phyloP scores from a whole-genome alignment of 2,329 filamentous ascomycete species.

The Lasiodiplodia sp. region DNA sequence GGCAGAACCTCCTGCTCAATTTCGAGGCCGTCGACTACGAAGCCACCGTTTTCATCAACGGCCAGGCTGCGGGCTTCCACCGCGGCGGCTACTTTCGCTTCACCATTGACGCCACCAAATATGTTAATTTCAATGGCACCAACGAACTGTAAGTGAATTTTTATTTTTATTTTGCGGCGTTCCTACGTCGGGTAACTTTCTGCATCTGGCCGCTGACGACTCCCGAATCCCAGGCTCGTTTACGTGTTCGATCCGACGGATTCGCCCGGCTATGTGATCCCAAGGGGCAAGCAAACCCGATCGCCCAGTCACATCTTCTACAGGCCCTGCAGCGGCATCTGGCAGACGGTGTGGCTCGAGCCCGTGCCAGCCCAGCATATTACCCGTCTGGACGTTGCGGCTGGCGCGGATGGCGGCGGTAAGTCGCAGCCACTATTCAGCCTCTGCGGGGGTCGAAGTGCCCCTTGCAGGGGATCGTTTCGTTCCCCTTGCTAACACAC shows the following conservation, averaged over 20 bases:
- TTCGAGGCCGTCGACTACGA: constrained; percentile 68
- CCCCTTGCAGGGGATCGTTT: neutral
- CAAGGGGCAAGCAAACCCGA: constrained; percentile 70
- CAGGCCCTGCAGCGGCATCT: constrained; percentile 75
- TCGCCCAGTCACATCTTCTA: constrained; percentile 72
- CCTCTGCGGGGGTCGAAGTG: no score
- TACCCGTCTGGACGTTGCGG: constrained; percentile 65
- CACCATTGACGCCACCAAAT: constrained; percentile 64
- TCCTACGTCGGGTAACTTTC: neutral
- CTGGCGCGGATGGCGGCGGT: constrained; percentile 49
- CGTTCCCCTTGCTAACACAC: constrained; percentile 21
- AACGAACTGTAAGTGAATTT: constrained; percentile 61
- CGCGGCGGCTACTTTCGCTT: constrained; percentile 70
- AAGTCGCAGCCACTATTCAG: neutral
- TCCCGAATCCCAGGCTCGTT: constrained; percentile 57
- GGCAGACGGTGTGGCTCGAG: constrained; percentile 77
- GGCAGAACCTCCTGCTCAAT: constrained; percentile 58
- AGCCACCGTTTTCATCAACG: constrained; percentile 66
- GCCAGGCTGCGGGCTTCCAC: constrained; percentile 59
- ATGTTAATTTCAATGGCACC: constrained; percentile 49
- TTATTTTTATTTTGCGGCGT: neutral
- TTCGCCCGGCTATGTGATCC: constrained; percentile 61
- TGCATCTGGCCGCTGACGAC: no score
- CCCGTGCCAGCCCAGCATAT: constrained; percentile 66
- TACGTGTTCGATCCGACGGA: constrained; percentile 75